Evolutionary conservation across 2,329 filamentous ascomycete genomes (phyloP).

Genomic region (Aspergillus fischeri): DNA sequence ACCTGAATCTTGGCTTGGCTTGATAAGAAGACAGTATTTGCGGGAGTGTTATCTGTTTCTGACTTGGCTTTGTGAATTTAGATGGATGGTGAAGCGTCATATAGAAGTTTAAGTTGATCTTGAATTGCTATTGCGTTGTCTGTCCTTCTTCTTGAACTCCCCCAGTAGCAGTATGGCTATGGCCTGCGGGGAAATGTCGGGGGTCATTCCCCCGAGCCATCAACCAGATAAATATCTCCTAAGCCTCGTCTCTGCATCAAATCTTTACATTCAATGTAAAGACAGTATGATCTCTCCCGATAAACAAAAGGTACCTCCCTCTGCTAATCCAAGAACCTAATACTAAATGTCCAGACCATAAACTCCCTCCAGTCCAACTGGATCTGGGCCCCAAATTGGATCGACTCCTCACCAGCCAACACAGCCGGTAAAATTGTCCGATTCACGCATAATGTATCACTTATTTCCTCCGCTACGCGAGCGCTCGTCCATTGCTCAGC

Average conservation of each 20-base stretch:
- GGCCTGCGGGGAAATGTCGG: not conserved
- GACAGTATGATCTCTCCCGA: not conserved
- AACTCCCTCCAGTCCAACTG: conserved; percentile 11
- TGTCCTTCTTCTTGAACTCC: too few relatives aligned
- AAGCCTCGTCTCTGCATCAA: not conserved
- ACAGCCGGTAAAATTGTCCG: conserved; percentile 7
- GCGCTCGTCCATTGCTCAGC: conserved; percentile 20
- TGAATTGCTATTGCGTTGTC: not conserved
- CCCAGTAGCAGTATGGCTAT: not conserved
- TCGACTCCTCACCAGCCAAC: conserved; percentile 6
- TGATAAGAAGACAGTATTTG: too few relatives aligned
- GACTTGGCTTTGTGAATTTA: too few relatives aligned
- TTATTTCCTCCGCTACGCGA: not conserved
- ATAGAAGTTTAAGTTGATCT: not conserved
- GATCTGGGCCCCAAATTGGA: conserved; percentile 11
- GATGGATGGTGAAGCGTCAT: too few relatives aligned
- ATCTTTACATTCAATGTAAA: not conserved
- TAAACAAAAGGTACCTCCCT: not conserved
- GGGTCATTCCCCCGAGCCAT: not conserved
- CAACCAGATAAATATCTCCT: not conserved
- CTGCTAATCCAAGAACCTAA: not conserved
- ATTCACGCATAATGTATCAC: conserved; percentile 1
- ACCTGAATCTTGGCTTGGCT: not conserved
- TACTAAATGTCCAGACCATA: conserved; percentile 16
- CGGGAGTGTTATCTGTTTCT: too few relatives aligned